These are phyloP conservation scores for Fragaria iinumae DNA, from an alignment of 306 rosid species.

Conservation along the genomic window DNA sequence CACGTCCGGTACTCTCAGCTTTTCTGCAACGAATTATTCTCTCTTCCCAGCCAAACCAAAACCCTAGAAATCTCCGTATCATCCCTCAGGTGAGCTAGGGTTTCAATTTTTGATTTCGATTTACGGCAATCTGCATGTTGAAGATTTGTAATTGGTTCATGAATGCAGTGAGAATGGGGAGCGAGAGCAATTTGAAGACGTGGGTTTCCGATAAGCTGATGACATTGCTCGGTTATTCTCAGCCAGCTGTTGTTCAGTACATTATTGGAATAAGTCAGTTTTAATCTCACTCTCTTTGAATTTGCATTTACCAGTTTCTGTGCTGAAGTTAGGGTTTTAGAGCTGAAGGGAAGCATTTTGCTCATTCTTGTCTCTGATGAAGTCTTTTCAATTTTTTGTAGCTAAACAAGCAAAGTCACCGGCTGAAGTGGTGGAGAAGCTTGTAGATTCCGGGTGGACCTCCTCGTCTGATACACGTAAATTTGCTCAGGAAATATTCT, in stretches of 20 bases:
- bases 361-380: background rate
- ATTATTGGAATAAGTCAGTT: conserved; percentile 70
- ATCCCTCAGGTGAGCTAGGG: background rate
- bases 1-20: background rate
- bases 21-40: background rate
- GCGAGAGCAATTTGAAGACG: conserved; percentile 54
- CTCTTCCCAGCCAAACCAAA: background rate
- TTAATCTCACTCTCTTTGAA: background rate
- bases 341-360: background rate
- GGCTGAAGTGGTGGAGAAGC: conserved; percentile 54
- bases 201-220: conserved; percentile 85
- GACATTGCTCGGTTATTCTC: conserved; percentile 75
- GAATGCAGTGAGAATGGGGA: conserved; percentile 46
- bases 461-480: conserved; percentile 51
- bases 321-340: background rate
- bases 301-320: background rate
- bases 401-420: conserved; percentile 82
- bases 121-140: background rate
- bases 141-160: background rate
- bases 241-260: conserved; percentile 65
- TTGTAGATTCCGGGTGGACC: conserved; percentile 54
- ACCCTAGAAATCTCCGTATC: background rate
- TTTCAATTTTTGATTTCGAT: background rate
- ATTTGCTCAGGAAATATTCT: conserved; percentile 68
- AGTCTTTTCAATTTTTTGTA: conserved; percentile 28